Conservation (phyloP, 2,329 filamentous ascomycete species). For the Trichoderma koningii region DNA sequence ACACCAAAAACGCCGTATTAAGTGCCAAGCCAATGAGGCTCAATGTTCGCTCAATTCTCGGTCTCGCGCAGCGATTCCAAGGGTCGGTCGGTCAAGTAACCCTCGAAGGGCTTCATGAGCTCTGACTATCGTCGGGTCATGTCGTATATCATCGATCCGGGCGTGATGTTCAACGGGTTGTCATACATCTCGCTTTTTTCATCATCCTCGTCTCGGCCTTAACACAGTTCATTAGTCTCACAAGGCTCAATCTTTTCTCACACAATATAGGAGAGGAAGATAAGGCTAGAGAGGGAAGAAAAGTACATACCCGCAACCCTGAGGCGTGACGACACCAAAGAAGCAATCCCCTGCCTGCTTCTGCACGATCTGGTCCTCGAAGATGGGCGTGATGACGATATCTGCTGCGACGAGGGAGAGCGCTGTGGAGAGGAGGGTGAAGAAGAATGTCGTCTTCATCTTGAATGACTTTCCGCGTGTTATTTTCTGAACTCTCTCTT, state of each 20-base stretch:
- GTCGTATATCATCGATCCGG: not conserved
- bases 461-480: not conserved
- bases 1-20: conserved; percentile 11
- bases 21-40: too few relatives aligned
- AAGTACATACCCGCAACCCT: conserved; percentile 57
- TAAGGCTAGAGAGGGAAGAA: not conserved
- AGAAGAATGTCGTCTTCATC: conserved; percentile 38
- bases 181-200: not conserved
- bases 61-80: conserved; percentile 11
- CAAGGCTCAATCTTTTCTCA: not conserved
- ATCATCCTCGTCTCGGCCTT: conserved; percentile 14
- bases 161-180: not conserved
- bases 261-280: not conserved
- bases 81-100: not conserved
- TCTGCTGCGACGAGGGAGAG: conserved; percentile 53
- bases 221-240: not conserved
- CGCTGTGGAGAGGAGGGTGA: conserved; percentile 47
- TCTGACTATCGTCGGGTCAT: not conserved
- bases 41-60: not conserved
- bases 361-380: conserved; percentile 53
- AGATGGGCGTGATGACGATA: conserved; percentile 58
- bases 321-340: conserved; percentile 57
- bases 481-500: too few relatives aligned
- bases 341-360: conserved; percentile 54
- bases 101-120: not conserved